Evolutionary conservation across 805 yeast genomes (phyloP).

Genomic region (Metschnikowia picachoensis): DNA sequence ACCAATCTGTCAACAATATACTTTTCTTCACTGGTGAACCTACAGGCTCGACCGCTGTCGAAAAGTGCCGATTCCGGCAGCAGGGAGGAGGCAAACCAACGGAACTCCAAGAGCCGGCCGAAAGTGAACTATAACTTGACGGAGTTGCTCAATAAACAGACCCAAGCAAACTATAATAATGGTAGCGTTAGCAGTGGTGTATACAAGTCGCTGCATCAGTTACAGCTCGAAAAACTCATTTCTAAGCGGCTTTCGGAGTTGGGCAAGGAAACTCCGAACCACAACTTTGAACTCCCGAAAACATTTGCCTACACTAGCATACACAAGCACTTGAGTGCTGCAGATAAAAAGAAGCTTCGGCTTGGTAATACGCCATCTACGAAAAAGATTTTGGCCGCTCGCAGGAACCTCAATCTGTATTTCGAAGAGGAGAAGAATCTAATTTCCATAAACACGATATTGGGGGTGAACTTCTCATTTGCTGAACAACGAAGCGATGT

Average conservation of each 20-base stretch:
- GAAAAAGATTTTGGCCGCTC: conserved; percentile 39
- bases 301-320: conserved; percentile 34
- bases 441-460: conserved; percentile 40
- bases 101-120: conserved; percentile 32
- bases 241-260: conserved; percentile 35
- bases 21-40: conserved; percentile 39
- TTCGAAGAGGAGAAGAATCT: conserved; percentile 44
- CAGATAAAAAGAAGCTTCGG: conserved; percentile 26
- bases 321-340: conserved; percentile 21
- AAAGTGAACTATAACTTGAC: conserved; percentile 44
- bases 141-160: conserved; percentile 40
- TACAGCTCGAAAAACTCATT: conserved; percentile 38
- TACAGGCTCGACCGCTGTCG: conserved; percentile 35
- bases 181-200: conserved; percentile 29
- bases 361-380: conserved; percentile 44
- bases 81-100: conserved; percentile 20
- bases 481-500: conserved; percentile 32
- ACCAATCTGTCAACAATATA: conserved; percentile 35
- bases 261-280: conserved; percentile 27
- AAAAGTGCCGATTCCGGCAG: conserved; percentile 14
- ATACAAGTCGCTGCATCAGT: conserved; percentile 39
- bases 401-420: conserved; percentile 41
- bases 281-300: conserved; percentile 40
- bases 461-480: conserved; percentile 38
- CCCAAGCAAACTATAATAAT: conserved; percentile 28